Percentiles rank a stretch among this genome's conserved stretches.
Evolutionary conservation across 331 rosid genomes (phyloP).

Genomic region (Cydonia oblonga): DNA sequence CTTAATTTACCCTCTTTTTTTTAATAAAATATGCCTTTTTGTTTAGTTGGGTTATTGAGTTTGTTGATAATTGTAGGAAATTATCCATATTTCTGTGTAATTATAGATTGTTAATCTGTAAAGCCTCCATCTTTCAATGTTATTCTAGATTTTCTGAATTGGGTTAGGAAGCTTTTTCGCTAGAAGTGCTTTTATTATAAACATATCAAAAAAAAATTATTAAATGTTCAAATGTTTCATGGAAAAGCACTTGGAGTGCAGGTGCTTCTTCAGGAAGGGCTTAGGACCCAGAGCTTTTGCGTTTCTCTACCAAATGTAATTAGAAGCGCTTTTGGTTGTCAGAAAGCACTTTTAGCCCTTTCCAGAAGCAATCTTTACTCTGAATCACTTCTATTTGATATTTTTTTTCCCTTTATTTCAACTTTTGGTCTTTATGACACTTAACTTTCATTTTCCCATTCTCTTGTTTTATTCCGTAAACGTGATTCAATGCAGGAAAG

Average conservation of each 20-base stretch:
- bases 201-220: too few relatives aligned
- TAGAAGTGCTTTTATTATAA: too few relatives aligned
- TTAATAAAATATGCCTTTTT: background rate
- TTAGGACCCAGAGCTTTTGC: too few relatives aligned
- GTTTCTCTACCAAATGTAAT: too few relatives aligned
- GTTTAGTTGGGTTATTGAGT: background rate
- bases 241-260: too few relatives aligned
- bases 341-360: too few relatives aligned
- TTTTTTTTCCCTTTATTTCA: background rate
- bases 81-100: background rate
- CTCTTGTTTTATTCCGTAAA: background rate
- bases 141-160: background rate
- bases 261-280: too few relatives aligned
- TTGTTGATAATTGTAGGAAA: background rate
- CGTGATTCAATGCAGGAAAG: slow-evolving; percentile 50
- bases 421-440: background rate
- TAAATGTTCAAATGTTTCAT: too few relatives aligned
- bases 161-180: too few relatives aligned
- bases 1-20: background rate
- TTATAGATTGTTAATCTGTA: background rate
- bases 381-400: background rate
- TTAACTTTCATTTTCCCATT: background rate
- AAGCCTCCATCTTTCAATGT: background rate
- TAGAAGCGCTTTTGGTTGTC: too few relatives aligned
- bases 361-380: too few relatives aligned